Evolutionary conservation across 371 early-diverging fungal genomes (phyloP).

Genomic region (Actinomucor elegans): DNA sequence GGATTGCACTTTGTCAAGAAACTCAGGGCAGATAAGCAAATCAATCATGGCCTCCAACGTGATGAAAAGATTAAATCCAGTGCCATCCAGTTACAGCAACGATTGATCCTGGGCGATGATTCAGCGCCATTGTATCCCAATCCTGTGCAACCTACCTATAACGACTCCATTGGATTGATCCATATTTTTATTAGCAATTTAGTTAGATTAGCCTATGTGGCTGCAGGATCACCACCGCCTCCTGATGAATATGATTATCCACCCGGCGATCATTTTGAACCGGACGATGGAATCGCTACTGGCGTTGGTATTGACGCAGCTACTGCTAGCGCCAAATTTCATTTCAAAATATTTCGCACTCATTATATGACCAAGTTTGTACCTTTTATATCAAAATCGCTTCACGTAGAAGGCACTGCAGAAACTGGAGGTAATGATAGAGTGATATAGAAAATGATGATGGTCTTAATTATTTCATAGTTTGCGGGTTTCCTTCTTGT

Average conservation of each 20-base stretch:
- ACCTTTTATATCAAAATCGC: constrained; percentile 55
- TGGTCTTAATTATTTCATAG: constrained; percentile 10
- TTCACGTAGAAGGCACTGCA: constrained; percentile 38
- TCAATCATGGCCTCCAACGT: constrained; percentile 33
- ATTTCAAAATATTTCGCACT: constrained; percentile 68
- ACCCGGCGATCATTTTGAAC: constrained; percentile 51
- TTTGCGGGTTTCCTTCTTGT: constrained; percentile 66
- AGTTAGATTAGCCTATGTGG: constrained; percentile 66
- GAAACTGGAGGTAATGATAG: constrained; percentile 40
- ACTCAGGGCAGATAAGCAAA: constrained; percentile 28
- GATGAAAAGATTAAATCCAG: constrained; percentile 36
- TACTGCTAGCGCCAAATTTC: constrained; percentile 63
- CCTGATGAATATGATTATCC: constrained; percentile 57
- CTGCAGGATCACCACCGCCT: constrained; percentile 66
- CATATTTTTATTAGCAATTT: constrained; percentile 60
- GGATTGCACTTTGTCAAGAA: constrained; percentile 45
- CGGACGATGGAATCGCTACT: constrained; percentile 64
- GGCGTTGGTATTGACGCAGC: constrained; percentile 72
- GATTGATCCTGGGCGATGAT: constrained; percentile 43
- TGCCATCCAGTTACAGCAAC: constrained; percentile 31
- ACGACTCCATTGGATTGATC: constrained; percentile 58
- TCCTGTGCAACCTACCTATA: constrained; percentile 54
- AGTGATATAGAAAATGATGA: background rate
- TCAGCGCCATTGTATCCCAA: constrained; percentile 55
- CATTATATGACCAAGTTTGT: constrained; percentile 72